These are phyloP conservation scores for Cryphonectria naterciae DNA, from an alignment of 2,329 filamentous ascomycete species.

Conservation along the genomic window DNA sequence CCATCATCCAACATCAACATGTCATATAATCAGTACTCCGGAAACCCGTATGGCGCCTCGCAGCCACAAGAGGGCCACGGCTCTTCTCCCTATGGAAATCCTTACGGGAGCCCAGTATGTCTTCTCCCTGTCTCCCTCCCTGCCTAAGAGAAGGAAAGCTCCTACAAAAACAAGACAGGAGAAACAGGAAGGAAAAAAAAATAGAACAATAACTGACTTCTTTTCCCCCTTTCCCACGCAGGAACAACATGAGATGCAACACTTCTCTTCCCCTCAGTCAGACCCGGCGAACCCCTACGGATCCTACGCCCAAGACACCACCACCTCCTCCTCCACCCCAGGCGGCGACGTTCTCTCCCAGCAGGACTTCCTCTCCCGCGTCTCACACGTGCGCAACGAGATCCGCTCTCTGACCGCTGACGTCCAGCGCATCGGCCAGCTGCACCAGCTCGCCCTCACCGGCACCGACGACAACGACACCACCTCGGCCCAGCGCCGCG, in stretches of 20 bases:
- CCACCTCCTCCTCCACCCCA: constrained; percentile 31
- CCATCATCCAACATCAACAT: constrained; percentile 25
- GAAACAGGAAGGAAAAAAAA: neutral
- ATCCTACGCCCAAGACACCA: constrained; percentile 8
- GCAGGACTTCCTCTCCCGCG: constrained; percentile 70
- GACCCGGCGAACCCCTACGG: constrained; percentile 35
- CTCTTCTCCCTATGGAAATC: constrained; percentile 16
- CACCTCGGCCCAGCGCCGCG: constrained; percentile 52
- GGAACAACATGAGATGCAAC: constrained; percentile 59
- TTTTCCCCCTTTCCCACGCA: constrained; percentile 30
- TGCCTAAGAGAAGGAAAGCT: constrained; percentile 26
- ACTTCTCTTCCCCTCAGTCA: constrained; percentile 44
- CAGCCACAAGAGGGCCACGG: constrained; percentile 28
- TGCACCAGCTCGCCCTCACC: constrained; percentile 73
- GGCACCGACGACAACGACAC: constrained; percentile 57
- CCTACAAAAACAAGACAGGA: neutral
- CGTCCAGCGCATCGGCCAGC: constrained; percentile 67
- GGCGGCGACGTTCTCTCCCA: constrained; percentile 54
- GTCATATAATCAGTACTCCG: constrained; percentile 34
- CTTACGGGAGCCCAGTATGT: constrained; percentile 18
- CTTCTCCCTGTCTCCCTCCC: constrained; percentile 27
- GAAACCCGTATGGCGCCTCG: constrained; percentile 36
- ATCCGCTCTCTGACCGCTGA: constrained; percentile 69
- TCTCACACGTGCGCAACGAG: constrained; percentile 68
- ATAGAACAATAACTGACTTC: neutral